phyloP scores from a whole-genome alignment of 805 yeast species.

The Candida sanyiensis region DNA sequence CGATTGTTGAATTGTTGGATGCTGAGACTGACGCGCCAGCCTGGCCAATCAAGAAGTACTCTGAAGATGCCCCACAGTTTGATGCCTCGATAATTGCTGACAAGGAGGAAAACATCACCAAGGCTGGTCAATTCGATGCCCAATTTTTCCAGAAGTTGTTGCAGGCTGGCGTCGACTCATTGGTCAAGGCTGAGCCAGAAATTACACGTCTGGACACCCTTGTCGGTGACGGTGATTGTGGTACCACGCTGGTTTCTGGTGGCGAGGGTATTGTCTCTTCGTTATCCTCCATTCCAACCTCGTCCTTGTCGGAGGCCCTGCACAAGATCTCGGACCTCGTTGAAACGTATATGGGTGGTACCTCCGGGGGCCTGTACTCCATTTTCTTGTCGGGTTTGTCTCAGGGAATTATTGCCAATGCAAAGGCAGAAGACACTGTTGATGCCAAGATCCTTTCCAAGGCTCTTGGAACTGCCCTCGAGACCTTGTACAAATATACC shows the following conservation, averaged over 20 bases:
- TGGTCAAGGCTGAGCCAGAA: constrained; percentile 67
- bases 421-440: constrained; percentile 27
- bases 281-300: constrained; percentile 37
- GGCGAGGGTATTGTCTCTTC: constrained; percentile 63
- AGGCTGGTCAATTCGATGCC: constrained; percentile 33
- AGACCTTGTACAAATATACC: constrained; percentile 77
- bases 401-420: constrained; percentile 35
- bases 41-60: constrained; percentile 45
- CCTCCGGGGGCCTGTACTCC: constrained; percentile 90
- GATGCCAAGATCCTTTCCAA: constrained; percentile 33
- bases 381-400: constrained; percentile 78
- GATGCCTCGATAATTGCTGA: constrained; percentile 27
- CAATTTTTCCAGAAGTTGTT: constrained; percentile 32
- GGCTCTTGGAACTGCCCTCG: constrained; percentile 54
- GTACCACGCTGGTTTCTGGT: constrained; percentile 82
- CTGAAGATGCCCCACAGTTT: constrained; percentile 27
- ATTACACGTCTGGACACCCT: constrained; percentile 80
- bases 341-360: constrained; percentile 95
- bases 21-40: constrained; percentile 75
- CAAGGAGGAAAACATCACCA: constrained; percentile 28
- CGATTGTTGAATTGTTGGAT: constrained; percentile 55
- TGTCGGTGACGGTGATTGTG: constrained; percentile 98
- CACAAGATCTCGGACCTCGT: constrained; percentile 76
- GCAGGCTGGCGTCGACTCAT: constrained; percentile 43
- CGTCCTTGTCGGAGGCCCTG: constrained; percentile 47